Evolutionary conservation across 208 protist species (phyloP), one percentile per base, ranked within the genome.

Genomic region (Phytomonas sp.): DNA sequence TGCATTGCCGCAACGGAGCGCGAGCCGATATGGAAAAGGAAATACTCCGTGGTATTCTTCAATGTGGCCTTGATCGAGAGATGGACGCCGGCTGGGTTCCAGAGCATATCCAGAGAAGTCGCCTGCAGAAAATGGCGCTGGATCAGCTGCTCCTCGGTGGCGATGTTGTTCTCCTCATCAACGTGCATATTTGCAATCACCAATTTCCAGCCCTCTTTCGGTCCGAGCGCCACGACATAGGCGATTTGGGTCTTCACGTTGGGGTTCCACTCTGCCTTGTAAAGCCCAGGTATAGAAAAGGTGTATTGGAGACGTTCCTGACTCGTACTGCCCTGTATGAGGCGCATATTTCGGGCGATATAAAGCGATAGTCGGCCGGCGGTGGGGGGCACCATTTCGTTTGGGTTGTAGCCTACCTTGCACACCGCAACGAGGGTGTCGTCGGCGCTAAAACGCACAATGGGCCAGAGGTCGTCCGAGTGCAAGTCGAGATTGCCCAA

Each of bases 251-350:
- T 91, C 29, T 74, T 81, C 36, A 86, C 69, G 60, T 74, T 78
- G 3, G 91, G 91, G 79, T 92, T 94, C 89, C 91, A 96, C 74
- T 94, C 91, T 8, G 81, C 87, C 68, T 89, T 88, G 79, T 89
- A 89, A 29, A 96, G 82, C 0, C 88, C 88, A 14, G 72, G 75
- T 0, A 93, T 74, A 10, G 76, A 70, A 45, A 91, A 92, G n/a
- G 87, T 94, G 77, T 92, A 72, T 4, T 70, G 70, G 10, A 52
- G 34, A 14, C 76, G 61, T 29, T 74, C 74, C 10, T 61, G 75
- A 67, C 71, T 81, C 63, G 74, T 72, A 33, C 73, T 70, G 59
- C 76, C 79, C 71, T 87, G 87, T 60, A 92, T 59, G 33, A 92
- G 66, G 59, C 77, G 76, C 87, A 92, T 93, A 62, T 79, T 89